These are phyloP conservation scores for Gryganskiella cystojenkinii DNA, from an alignment of 192 early-diverging fungal species.

Conservation along the genomic window DNA sequence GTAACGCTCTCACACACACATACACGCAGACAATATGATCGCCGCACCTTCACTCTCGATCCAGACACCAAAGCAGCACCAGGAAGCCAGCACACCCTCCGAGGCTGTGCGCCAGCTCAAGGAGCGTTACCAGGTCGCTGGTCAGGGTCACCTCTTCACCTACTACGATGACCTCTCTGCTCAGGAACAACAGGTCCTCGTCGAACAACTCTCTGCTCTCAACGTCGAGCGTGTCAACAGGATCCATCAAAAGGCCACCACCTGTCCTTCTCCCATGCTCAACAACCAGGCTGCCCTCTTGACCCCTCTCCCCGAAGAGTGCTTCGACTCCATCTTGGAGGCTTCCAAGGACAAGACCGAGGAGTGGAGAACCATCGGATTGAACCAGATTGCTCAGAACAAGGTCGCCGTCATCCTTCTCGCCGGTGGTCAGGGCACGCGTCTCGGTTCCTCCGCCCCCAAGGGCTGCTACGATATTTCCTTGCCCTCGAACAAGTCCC, in stretches of 20 bases:
- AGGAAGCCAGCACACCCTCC: constrained; percentile 16
- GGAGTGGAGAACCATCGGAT: constrained; percentile 79
- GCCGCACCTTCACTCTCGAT: constrained; percentile 33
- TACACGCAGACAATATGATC: constrained; percentile 24
- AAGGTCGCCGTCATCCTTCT: constrained; percentile 96
- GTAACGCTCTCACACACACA: not conserved
- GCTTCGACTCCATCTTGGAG: constrained; percentile 73
- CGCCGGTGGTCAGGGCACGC: constrained; percentile 90
- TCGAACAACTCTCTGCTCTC: constrained; percentile 74
- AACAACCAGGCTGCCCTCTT: constrained; percentile 53
- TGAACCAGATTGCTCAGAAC: constrained; percentile 82
- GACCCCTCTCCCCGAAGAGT: constrained; percentile 80
- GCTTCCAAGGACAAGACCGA: constrained; percentile 61
- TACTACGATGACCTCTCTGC: constrained; percentile 78
- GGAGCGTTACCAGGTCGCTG: constrained; percentile 72
- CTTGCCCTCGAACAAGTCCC: constrained; percentile 86
- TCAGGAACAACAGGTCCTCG: constrained; percentile 65
- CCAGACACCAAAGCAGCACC: constrained; percentile 43
- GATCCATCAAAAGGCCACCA: constrained; percentile 84
- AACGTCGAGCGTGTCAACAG: constrained; percentile 85
- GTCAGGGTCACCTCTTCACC: constrained; percentile 90
- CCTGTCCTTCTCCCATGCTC: constrained; percentile 55
- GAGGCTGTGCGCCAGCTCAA: constrained; percentile 59
- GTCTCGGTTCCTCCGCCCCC: constrained; percentile 83
- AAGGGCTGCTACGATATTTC: constrained; percentile 97